Evolutionary conservation across 306 rosid genomes (phyloP).

Genomic region (Mucuna pruriens): DNA sequence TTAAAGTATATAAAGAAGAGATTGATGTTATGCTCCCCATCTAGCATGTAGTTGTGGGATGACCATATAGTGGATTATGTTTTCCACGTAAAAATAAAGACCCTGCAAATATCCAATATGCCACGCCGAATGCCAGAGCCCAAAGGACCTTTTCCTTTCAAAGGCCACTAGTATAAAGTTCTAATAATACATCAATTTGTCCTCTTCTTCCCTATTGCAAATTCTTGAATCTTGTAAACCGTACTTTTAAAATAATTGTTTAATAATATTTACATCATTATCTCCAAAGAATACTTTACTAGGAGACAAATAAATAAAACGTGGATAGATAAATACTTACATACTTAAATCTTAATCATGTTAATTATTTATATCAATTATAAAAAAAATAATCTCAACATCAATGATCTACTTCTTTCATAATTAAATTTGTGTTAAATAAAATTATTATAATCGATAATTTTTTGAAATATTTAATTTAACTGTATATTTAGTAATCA

Average conservation of each 20-base stretch:
- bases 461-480: no score
- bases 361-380: background rate
- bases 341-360: background rate
- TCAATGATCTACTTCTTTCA: no score
- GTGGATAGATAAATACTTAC: background rate
- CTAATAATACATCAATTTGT: background rate
- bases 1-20: background rate
- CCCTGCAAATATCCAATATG: background rate
- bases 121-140: background rate
- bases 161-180: background rate
- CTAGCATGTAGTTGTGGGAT: background rate
- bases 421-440: no score
- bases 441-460: no score
- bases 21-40: background rate
- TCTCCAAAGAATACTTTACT: background rate
- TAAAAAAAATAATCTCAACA: background rate
- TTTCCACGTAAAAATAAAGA: background rate
- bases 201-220: background rate
- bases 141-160: background rate
- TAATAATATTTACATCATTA: background rate
- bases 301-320: background rate
- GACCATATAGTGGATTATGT: background rate
- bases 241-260: background rate
- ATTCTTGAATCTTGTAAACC: background rate
- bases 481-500: no score